Base-by-base conservation (phyloP, 371 early-diverging fungal species). In the Parasitella parasitica region DNA sequence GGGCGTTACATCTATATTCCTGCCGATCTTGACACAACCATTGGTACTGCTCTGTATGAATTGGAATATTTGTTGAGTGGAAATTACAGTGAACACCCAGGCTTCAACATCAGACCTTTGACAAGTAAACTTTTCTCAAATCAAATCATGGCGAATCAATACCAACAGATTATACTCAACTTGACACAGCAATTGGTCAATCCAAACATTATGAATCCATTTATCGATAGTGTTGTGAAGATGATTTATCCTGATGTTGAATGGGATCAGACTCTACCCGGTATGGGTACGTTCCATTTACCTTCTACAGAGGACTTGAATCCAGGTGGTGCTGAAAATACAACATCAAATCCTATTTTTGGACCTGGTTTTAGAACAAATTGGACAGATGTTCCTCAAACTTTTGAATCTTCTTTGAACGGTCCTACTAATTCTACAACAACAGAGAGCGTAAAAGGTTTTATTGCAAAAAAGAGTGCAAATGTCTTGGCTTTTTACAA, bases 71-170 rank as follows among this genome's bases (percentile, higher is more conserved):
- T 75, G 63, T 12, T 54, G 13, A 57, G 57, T 26, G 75, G 73
- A 2, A 54, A 76, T 22, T 80, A 75, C 24, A 53, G 53, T 9
- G 58, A 64, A 4, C 69, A 60, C 22, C 71, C 77, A 24, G 70
- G 75, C 0, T 58, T 72, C 24, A 50, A 46, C 9, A n/a, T 36
- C 26, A 30, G 55, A 4, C 69, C 71, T 2, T 35, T 73, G 1
- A 64, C 62, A 1, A 56, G 12, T 2, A 58, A 65, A 12, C 28
- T 71, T 3, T 41, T 59, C 6, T 27, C 41, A 4, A 46, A 50
- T 4, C 28, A 12, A 8, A 30, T 28, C 2, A 20, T 67, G 26
- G 36, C 54, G 38, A 32, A 54, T 0, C 13, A 38, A 6, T 68
- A 59, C 27, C 59, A 72, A 35, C 32, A 57, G 0, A 28, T 57